phyloP scores from a whole-genome alignment of 164 flowering plant genomes.

The Liquidambar formosana region DNA sequence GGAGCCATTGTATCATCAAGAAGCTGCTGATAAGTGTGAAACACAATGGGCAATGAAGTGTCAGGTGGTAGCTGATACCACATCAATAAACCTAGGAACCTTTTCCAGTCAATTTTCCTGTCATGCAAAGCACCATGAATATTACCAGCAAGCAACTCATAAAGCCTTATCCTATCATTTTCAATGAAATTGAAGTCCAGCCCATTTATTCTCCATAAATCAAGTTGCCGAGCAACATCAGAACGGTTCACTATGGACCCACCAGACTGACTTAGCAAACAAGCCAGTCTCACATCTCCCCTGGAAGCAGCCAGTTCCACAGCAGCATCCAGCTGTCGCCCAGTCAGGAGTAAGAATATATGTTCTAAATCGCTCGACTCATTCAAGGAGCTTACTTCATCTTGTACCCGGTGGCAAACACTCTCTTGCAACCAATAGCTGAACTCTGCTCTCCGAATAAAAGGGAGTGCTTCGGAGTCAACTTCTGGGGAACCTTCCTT shows the following conservation, averaged over 20 bases:
- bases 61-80: slow-evolving; percentile 91
- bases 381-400: slow-evolving; percentile 66
- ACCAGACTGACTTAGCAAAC: slow-evolving; percentile 93
- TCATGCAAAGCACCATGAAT: slow-evolving; percentile 64
- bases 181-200: slow-evolving; percentile 89
- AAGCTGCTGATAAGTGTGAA: slow-evolving; percentile 68
- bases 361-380: slow-evolving; percentile 67
- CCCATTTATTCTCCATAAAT: slow-evolving; percentile 79
- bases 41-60: slow-evolving; percentile 54
- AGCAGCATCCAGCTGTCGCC: slow-evolving; percentile 80
- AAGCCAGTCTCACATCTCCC: slow-evolving; percentile 94
- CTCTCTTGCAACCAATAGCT: slow-evolving; percentile 97
- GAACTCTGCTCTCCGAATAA: slow-evolving; percentile 87
- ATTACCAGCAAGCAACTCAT: slow-evolving; percentile 89
- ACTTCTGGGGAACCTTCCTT: slow-evolving; percentile 56
- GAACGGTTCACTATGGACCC: slow-evolving; percentile 75
- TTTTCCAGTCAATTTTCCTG: slow-evolving; percentile 80
- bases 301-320: slow-evolving; percentile 82
- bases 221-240: slow-evolving; percentile 78
- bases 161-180: slow-evolving; percentile 68
- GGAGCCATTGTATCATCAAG: slow-evolving; percentile 76
- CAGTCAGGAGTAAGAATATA: slow-evolving; percentile 76
- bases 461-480: slow-evolving; percentile 80
- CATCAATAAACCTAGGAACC: slow-evolving; percentile 88
- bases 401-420: slow-evolving; percentile 86